These are phyloP conservation scores for Pseudomicrostroma phylloplanum DNA, from an alignment of 1,284 basidiomycete species.

Conservation along the genomic window DNA sequence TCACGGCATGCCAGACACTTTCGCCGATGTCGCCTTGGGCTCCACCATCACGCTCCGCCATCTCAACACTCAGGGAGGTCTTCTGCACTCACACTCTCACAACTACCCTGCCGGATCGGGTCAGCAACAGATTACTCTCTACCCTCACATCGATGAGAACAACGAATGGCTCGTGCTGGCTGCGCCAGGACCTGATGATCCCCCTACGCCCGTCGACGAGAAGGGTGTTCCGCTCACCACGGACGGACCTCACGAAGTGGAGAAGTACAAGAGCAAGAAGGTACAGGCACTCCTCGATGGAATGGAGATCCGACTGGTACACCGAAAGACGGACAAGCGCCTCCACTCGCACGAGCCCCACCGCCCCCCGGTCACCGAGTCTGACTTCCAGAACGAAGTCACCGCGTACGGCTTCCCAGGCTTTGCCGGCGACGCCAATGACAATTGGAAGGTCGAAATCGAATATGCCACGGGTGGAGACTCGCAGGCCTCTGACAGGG, in stretches of 20 bases:
- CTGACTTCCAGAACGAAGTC: slow-evolving; percentile 98
- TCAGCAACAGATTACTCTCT: slow-evolving; percentile 97
- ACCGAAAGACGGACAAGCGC: slow-evolving; percentile 72
- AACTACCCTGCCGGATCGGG: slow-evolving; percentile 64
- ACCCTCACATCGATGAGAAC: slow-evolving; percentile 88
- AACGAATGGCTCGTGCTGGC: slow-evolving; percentile 79
- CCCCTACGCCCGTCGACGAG: slow-evolving; percentile 51
- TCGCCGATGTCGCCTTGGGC: slow-evolving; percentile 75
- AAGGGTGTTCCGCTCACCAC: slow-evolving; percentile 48
- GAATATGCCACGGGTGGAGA: slow-evolving; percentile 58
- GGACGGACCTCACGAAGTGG: slow-evolving; percentile 12
- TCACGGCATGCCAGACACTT: slow-evolving; percentile 84
- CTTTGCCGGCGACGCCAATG: slow-evolving; percentile 75
- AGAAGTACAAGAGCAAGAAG: slow-evolving; percentile 51
- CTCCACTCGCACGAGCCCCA: slow-evolving; percentile 84
- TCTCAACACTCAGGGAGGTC: slow-evolving; percentile 92
- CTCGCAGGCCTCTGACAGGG: slow-evolving; percentile 55
- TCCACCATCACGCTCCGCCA: slow-evolving; percentile 80
- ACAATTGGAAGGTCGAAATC: slow-evolving; percentile 92
- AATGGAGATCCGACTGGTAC: slow-evolving; percentile 74
- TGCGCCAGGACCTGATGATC: slow-evolving; percentile 54
- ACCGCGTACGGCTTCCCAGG: slow-evolving; percentile 84
- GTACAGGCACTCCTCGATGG: slow-evolving; percentile 64
- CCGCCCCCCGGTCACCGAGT: slow-evolving; percentile 90
- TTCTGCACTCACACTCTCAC: slow-evolving; percentile 88